Percentiles rank a stretch among this genome's conserved stretches.
These are phyloP conservation scores for Herpetomonas samuelpessoai DNA, from an alignment of 208 protist genomes.

Conservation along the genomic window DNA sequence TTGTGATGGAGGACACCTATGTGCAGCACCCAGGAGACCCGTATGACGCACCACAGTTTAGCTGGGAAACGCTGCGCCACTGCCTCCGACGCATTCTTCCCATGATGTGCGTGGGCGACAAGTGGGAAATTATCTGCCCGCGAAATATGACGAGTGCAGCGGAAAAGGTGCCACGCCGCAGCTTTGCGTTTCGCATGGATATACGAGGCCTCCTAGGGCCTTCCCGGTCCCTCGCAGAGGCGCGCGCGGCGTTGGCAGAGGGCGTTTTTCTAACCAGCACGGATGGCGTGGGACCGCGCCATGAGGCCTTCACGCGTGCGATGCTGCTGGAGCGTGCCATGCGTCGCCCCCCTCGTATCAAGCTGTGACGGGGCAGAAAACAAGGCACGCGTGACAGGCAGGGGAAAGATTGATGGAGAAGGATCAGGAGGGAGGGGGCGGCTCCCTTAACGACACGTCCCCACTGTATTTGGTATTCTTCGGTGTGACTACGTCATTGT, in stretches of 20 bases:
- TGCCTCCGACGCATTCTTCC: slow-evolving; percentile 21
- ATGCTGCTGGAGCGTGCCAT: background rate
- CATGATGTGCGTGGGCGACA: slow-evolving; percentile 38
- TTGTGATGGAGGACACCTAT: background rate
- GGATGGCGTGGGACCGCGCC: background rate
- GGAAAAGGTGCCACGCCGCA: slow-evolving; percentile 6
- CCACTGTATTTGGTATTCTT: too few species aligned
- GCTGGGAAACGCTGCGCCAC: background rate
- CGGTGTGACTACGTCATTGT: too few species aligned
- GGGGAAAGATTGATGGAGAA: too few species aligned
- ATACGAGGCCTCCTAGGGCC: background rate
- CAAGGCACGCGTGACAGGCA: too few species aligned
- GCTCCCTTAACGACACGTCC: too few species aligned
- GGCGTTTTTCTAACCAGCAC: background rate
- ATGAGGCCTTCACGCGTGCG: background rate
- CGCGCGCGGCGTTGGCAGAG: background rate
- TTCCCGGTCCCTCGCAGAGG: background rate
- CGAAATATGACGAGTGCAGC: slow-evolving; percentile 1
- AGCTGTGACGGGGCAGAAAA: background rate
- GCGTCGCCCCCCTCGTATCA: background rate
- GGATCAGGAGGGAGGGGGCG: too few species aligned
- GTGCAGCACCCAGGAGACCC: background rate
- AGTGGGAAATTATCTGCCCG: slow-evolving; percentile 41
- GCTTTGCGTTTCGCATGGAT: slow-evolving; percentile 4
- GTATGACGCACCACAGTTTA: background rate